These are phyloP conservation scores for Trametes meyenii DNA, from an alignment of 768 basidiomycete species.

Conservation along the genomic window DNA sequence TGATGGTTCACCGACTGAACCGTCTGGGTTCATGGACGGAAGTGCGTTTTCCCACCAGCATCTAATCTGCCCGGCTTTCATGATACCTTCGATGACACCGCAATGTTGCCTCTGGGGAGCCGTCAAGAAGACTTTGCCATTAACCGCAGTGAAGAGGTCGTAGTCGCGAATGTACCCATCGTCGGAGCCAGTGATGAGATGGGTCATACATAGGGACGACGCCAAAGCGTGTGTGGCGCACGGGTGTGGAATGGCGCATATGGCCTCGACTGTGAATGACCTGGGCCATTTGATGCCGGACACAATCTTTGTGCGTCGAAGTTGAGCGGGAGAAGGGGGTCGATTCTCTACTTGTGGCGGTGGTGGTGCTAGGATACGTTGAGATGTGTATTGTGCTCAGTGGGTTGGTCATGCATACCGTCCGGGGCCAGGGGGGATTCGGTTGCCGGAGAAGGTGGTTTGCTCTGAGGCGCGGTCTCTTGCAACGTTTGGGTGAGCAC, in stretches of 20 bases:
- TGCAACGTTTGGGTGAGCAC: constrained; percentile 34
- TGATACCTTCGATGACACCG: constrained; percentile 87
- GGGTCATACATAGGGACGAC: constrained; percentile 82
- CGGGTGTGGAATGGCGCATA: constrained; percentile 90
- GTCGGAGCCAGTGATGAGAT: constrained; percentile 88
- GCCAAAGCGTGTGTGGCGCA: constrained; percentile 88
- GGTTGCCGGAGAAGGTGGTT: constrained; percentile 13
- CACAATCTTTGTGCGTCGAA: constrained; percentile 51
- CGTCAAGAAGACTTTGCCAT: constrained; percentile 84
- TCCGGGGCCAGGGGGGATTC: constrained; percentile 12
- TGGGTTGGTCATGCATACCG: constrained; percentile 10
- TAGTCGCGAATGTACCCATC: constrained; percentile 94
- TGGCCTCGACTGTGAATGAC: constrained; percentile 85
- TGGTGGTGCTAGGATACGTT: constrained; percentile 29
- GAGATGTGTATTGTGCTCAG: background rate
- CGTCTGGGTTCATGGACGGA: constrained; percentile 37
- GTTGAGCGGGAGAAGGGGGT: constrained; percentile 57
- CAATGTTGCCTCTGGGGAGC: constrained; percentile 89
- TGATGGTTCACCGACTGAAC: constrained; percentile 51
- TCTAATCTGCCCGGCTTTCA: constrained; percentile 84
- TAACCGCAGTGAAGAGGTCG: constrained; percentile 87
- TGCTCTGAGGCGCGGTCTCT: constrained; percentile 39
- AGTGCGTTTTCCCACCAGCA: constrained; percentile 90
- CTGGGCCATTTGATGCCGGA: constrained; percentile 45
- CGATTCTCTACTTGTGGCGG: constrained; percentile 33